phyloP scores from a whole-genome alignment of 2,329 filamentous ascomycete genomes.

The Xylaria sp. region DNA sequence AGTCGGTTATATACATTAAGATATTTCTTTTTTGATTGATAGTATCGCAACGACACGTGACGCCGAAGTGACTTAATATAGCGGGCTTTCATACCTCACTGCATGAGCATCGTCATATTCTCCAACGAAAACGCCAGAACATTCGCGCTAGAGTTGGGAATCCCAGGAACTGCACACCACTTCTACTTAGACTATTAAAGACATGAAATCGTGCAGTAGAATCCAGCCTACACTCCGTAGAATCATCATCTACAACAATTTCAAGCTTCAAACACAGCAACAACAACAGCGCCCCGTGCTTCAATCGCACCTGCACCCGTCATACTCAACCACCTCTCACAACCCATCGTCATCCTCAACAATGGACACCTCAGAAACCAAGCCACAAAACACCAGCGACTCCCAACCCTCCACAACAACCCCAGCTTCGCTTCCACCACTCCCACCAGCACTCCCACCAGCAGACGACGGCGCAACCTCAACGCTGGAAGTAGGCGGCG shows the following conservation, averaged over 20 bases:
- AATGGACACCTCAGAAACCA: conserved; percentile 22
- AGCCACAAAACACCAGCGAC: conserved; percentile 1
- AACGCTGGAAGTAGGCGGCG: conserved; percentile 53
- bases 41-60: background rate
- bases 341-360: conserved; percentile 11
- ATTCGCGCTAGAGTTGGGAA: background rate
- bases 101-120: background rate
- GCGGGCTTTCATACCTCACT: background rate
- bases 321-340: conserved; percentile 10
- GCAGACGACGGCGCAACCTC: conserved; percentile 38
- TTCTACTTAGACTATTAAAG: background rate
- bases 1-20: background rate
- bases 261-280: conserved; percentile 4
- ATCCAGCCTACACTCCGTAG: conserved; percentile 19
- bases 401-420: conserved; percentile 10
- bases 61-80: background rate
- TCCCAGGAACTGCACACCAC: background rate
- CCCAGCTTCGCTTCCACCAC: conserved; percentile 15
- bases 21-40: background rate
- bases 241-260: background rate
- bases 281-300: background rate
- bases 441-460: conserved; percentile 5
- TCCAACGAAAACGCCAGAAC: conserved; percentile 11
- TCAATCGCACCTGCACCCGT: background rate
- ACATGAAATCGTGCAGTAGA: conserved; percentile 25